A percentile compares a stretch with the other conserved stretches of the same genome.
These are phyloP conservation scores for Aphanoascus verrucosus DNA, from an alignment of 2,329 filamentous ascomycete genomes.

Conservation along the genomic window DNA sequence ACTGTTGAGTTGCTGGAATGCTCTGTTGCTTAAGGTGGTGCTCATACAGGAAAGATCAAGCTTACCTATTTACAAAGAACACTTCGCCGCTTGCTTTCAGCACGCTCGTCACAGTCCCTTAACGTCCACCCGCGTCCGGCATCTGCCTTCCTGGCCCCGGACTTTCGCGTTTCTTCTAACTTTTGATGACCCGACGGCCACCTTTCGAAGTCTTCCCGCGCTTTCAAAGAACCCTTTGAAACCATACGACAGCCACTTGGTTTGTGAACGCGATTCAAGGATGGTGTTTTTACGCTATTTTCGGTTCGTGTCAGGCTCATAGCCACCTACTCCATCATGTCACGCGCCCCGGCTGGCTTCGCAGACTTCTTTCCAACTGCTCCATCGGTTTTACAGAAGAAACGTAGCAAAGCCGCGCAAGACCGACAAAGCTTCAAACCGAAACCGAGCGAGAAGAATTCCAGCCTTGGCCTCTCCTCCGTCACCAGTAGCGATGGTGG, in stretches of 20 bases:
- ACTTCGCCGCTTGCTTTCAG: too few relatives aligned
- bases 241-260: not conserved
- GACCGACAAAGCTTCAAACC: slow-evolving; percentile 52
- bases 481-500: slow-evolving; percentile 6
- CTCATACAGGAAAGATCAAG: not conserved
- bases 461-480: slow-evolving; percentile 14
- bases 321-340: slow-evolving; percentile 54
- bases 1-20: not conserved
- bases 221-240: not conserved
- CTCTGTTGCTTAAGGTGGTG: not conserved
- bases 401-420: slow-evolving; percentile 41
- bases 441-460: slow-evolving; percentile 19
- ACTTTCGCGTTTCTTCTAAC: too few relatives aligned
- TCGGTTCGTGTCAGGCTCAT: slow-evolving; percentile 29
- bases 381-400: slow-evolving; percentile 50
- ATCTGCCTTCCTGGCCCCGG: too few relatives aligned
- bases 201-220: not conserved
- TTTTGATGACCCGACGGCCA: not conserved
- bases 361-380: slow-evolving; percentile 78
- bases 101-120: too few relatives aligned
- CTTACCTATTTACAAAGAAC: too few relatives aligned
- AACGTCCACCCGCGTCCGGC: too few relatives aligned
- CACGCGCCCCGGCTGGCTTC: slow-evolving; percentile 71
- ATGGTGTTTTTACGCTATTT: slow-evolving; percentile 31
- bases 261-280: slow-evolving; percentile 21